Evolutionary conservation across 306 rosid species (phyloP).

Genomic region (Pyrus pyrifolia): DNA sequence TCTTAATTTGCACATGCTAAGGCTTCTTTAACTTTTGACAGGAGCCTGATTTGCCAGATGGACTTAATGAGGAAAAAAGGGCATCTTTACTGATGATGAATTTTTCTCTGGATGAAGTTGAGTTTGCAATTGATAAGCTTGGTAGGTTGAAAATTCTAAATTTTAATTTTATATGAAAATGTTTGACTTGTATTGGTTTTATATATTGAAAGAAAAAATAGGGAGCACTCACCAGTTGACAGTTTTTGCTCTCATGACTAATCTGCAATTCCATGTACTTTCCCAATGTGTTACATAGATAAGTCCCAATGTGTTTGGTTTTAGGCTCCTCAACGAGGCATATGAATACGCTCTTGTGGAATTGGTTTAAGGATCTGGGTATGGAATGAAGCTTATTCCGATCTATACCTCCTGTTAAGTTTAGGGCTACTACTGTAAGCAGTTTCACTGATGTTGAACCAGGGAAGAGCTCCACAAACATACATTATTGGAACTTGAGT

Average conservation of each 20-base stretch:
- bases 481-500: neutral
- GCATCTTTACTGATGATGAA: slow-evolving; percentile 72
- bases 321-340: neutral
- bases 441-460: neutral
- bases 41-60: slow-evolving; percentile 57
- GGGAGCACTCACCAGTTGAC: neutral
- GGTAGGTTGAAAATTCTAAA: slow-evolving; percentile 44
- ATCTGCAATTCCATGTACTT: neutral
- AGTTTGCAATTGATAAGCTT: slow-evolving; percentile 62
- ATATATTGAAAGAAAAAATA: neutral
- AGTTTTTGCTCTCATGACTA: neutral
- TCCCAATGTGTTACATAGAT: neutral
- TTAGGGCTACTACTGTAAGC: neutral
- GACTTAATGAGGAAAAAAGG: slow-evolving; percentile 37
- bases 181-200: neutral
- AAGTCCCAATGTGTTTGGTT: neutral
- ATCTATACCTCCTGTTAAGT: neutral
- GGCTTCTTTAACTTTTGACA: slow-evolving; percentile 27
- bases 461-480: neutral
- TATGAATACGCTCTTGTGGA: neutral
- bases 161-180: neutral
- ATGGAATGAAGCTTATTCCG: neutral
- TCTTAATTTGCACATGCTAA: slow-evolving; percentile 12
- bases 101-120: slow-evolving; percentile 63
- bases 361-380: neutral